Base-by-base conservation (phyloP, 371 early-diverging fungal species). In the Rhizopus sp. region DNA sequence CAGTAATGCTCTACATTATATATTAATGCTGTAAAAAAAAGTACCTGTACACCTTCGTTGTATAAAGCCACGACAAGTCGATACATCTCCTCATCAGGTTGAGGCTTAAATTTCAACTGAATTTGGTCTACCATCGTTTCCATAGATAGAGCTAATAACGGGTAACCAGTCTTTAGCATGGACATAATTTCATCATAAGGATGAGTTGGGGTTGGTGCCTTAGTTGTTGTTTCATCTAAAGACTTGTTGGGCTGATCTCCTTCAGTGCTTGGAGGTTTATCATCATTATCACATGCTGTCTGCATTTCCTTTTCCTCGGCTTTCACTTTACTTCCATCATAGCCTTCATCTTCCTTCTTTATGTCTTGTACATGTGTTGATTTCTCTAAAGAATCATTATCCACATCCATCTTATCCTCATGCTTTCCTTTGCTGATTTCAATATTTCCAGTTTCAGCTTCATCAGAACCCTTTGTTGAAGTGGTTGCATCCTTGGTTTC, bases 81-180 rank as follows among this genome's bases (percentile, higher is more conserved):
- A 63, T 98, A 97, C 68, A 97, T 94, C 57, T 97, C 97, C 68
- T 98, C 97, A 57, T 97, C 97, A 0, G 94, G 85, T 7, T 90
- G 85, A 3, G 97, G 95, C 67, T 96, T 95, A 51, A 98, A 83
- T 5, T 94, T 87, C 56, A 87, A 85, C 49, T 92, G 86, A 16
- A 97, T 93, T 70, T 96, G 97, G 66, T 99, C 98, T 9, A 95
- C 90, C 95, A 97, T 95, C 1, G 93, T 94, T 73, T 98, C 97
- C 92, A 99, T 93, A 3, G 98, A 90, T 33, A 98, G 72, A 1
- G 96, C 92, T 32, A 97, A 72, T 47, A 97, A 83, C 16, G 98
- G 98, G 70, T 90, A 94, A 0, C 95, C 92, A 0, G 98, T 96
- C 70, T 98, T 99, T 13, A 99, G 81, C 70, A 91, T 89, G n/a